Evolutionary conservation across 495 filamentous ascomycete species (phyloP), one percentile per base, ranked within the genome.

Genomic region (Trichoderma gamsii): DNA sequence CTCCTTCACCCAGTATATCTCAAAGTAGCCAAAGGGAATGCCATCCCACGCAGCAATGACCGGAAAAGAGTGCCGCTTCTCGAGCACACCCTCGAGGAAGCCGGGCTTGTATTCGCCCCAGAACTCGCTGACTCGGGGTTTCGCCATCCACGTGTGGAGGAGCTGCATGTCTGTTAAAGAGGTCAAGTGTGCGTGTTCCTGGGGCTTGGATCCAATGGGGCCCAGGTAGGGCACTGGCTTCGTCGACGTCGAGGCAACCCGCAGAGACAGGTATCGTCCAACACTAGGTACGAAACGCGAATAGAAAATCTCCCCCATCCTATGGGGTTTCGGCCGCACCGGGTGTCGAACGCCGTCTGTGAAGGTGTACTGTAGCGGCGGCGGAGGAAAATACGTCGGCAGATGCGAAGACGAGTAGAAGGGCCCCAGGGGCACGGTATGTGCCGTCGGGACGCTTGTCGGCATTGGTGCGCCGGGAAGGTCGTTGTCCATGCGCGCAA

Each of bases 1-100:
- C 75, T 99, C 95, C 72, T 97, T 97, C 2, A 95, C 93, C 96
- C 96, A 99, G 79, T 99, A 99, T 49, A 99, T 85, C 80, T 99
- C 96, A 73, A 99, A 97, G 72, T 96, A 99, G 0, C 95, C 95
- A 77, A 98, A 99, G 0, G 95, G 95, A 68, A 93, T 90, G 3
- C 92, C 93, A 66, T 96, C 92, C 93, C 93, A 99, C 79, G 90
- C 88, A 41, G 92, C 95, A 71, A 99, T 94, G 2, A 88, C 91
- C 0, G 95, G 96, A 79, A 97, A 97, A 64, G 86, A 92, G 76
- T 97, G 90, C 12, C 80, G 82, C 38, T 80, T 85, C 13, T 81
- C 83, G 51, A 98, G 76, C 18, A 84, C 88, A 18, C 78, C 76
- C 2, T 82, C 75, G 7, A 99, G 81, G 71, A 97, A 93, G 9